Percentiles rank a stretch among this genome's conserved stretches.
These are phyloP conservation scores for Castanea mollissima DNA, from an alignment of 306 rosid genomes.

Conservation along the genomic window DNA sequence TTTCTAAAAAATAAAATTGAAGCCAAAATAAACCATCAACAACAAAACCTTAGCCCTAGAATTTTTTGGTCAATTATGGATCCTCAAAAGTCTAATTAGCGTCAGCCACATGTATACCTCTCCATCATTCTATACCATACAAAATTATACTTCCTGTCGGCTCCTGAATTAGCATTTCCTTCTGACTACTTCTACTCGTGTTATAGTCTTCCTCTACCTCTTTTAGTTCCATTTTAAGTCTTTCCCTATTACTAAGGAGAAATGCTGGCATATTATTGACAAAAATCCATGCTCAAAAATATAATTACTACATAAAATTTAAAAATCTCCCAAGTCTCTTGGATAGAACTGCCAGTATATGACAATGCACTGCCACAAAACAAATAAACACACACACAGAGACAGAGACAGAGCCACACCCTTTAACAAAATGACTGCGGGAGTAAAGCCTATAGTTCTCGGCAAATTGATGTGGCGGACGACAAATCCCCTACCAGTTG, in stretches of 20 bases:
- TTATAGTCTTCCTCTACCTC: too few relatives aligned
- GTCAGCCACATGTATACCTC: too few relatives aligned
- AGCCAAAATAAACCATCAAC: neutral
- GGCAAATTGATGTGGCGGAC: slow-evolving; percentile 86
- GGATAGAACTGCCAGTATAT: neutral
- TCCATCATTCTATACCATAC: too few relatives aligned
- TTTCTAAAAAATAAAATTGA: neutral
- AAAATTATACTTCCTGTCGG: too few relatives aligned
- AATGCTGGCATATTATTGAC: neutral
- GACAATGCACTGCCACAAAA: neutral
- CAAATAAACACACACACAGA: neutral
- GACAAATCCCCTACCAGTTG: slow-evolving; percentile 96
- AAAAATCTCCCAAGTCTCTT: too few relatives aligned
- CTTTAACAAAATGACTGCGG: slow-evolving; percentile 97
- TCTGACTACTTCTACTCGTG: too few relatives aligned
- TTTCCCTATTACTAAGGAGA: too few relatives aligned
- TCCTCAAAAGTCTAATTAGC: too few relatives aligned
- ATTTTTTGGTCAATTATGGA: too few relatives aligned
- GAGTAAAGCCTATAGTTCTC: slow-evolving; percentile 95
- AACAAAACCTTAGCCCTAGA: too few relatives aligned
- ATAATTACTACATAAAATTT: neutral
- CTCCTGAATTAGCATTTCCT: too few relatives aligned
- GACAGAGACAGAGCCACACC: slow-evolving; percentile 44
- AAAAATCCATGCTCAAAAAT: neutral
- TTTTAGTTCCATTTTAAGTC: too few relatives aligned